Evolutionary conservation across 139 green algal species (phyloP).

Genomic region (Coelastrella sp.): DNA sequence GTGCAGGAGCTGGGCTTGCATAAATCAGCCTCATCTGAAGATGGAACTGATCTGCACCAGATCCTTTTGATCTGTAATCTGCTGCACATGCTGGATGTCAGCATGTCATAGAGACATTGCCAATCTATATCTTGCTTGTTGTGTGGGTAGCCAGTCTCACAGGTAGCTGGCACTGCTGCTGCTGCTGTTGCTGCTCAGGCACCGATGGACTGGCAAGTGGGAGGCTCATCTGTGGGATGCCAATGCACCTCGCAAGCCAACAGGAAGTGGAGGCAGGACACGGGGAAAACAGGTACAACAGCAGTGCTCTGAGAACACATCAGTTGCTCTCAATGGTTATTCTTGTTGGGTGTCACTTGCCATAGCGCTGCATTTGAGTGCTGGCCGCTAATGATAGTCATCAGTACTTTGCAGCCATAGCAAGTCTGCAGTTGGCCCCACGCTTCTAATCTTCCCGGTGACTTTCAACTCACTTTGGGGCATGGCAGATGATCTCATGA

Average conservation of each 20-base stretch:
- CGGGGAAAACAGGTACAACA: conserved; percentile 68
- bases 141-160: neutral
- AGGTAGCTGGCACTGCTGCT: neutral
- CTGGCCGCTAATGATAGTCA: neutral
- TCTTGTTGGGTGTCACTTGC: neutral
- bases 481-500: too few relatives aligned
- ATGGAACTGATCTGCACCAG: neutral
- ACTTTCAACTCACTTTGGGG: too few relatives aligned
- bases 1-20: neutral
- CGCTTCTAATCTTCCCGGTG: too few relatives aligned
- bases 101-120: neutral
- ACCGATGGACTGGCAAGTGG: conserved; percentile 79
- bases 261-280: conserved; percentile 67
- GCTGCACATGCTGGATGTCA: neutral
- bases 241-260: conserved; percentile 39
- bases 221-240: conserved; percentile 89
- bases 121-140: neutral
- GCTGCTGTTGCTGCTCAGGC: conserved; percentile 49
- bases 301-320: too few relatives aligned
- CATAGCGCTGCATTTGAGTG: neutral
- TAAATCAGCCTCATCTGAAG: neutral
- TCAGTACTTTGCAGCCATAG: too few relatives aligned
- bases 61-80: neutral
- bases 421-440: too few relatives aligned
- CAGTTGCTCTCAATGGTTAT: neutral